Percentiles rank a stretch among this genome's conserved stretches.
Conservation (phyloP, 2,329 filamentous ascomycete genomes). For the Cladophialophora immunda region DNA sequence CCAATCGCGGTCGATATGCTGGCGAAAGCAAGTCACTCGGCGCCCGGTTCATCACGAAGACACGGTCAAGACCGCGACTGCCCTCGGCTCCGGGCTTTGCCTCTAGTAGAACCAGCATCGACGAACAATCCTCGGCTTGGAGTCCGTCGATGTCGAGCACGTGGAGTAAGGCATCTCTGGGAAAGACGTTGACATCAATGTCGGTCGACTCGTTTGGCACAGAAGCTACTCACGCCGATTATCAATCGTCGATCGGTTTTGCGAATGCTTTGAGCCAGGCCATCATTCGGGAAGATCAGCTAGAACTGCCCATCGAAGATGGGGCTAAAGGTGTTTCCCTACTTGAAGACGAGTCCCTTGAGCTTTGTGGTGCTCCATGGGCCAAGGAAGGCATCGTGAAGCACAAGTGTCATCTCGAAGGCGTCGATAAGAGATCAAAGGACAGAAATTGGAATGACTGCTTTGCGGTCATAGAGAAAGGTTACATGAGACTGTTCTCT, state of each 20-base stretch:
- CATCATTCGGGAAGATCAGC: slow-evolving; percentile 88
- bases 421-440: slow-evolving; percentile 88
- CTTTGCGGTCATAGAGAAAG: slow-evolving; percentile 95
- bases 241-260: slow-evolving; percentile 96
- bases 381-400: slow-evolving; percentile 95
- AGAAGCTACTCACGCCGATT: slow-evolving; percentile 70
- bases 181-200: slow-evolving; percentile 88
- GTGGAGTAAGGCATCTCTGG: slow-evolving; percentile 93
- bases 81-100: slow-evolving; percentile 82
- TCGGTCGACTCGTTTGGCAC: slow-evolving; percentile 91
- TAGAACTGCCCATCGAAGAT: slow-evolving; percentile 65
- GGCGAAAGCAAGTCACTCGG: slow-evolving; percentile 70
- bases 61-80: slow-evolving; percentile 78
- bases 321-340: slow-evolving; percentile 69
- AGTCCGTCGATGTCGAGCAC: slow-evolving; percentile 91
- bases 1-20: slow-evolving; percentile 71
- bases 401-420: slow-evolving; percentile 95
- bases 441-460: slow-evolving; percentile 94
- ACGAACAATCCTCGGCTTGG: slow-evolving; percentile 89
- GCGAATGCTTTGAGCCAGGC: slow-evolving; percentile 96
- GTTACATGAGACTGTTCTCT: slow-evolving; percentile 91
- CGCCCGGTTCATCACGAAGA: slow-evolving; percentile 84
- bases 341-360: slow-evolving; percentile 90
- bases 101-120: slow-evolving; percentile 92
- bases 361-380: slow-evolving; percentile 94